Evolutionary conservation across 257 asterid genomes (phyloP).

Genomic region (Nicotiana attenuata): DNA sequence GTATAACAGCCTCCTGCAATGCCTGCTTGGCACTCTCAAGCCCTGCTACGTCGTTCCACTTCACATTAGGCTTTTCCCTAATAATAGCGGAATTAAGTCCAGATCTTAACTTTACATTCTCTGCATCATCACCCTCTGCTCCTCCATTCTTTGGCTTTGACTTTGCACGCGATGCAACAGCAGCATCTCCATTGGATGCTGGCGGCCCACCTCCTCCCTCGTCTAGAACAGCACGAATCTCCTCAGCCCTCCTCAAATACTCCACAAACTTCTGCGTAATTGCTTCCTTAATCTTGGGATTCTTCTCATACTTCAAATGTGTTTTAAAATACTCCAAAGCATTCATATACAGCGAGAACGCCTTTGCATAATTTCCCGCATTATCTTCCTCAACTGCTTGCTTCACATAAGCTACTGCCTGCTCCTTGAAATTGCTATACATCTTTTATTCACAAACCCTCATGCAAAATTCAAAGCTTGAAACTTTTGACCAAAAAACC

Average conservation of each 20-base stretch:
- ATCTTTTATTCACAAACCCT: slow-evolving; percentile 25
- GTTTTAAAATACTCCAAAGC: slow-evolving; percentile 96
- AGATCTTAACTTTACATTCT: slow-evolving; percentile 36
- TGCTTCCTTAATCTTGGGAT: slow-evolving; percentile 93
- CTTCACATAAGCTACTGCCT: slow-evolving; percentile 90
- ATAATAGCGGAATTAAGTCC: slow-evolving; percentile 48
- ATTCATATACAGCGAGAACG: slow-evolving; percentile 93
- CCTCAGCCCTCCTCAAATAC: slow-evolving; percentile 97
- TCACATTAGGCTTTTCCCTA: slow-evolving; percentile 45
- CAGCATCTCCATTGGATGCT: slow-evolving; percentile 74
- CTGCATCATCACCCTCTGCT: slow-evolving; percentile 80
- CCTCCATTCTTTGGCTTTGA: slow-evolving; percentile 81
- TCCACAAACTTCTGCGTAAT: slow-evolving; percentile 94
- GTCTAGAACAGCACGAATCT: slow-evolving; percentile 86
- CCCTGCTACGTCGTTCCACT: slow-evolving; percentile 58
- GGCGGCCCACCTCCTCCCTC: slow-evolving; percentile 86
- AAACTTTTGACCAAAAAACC: not conserved
- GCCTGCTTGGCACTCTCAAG: slow-evolving; percentile 58
- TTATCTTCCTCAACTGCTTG: slow-evolving; percentile 96
- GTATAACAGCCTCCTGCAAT: slow-evolving; percentile 50
- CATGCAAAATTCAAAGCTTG: not conserved
- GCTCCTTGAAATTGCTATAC: slow-evolving; percentile 99
- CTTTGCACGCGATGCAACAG: slow-evolving; percentile 81
- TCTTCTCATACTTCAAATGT: slow-evolving; percentile 94
- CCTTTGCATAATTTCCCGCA: slow-evolving; percentile 91